Base-by-base conservation (phyloP, 306 rosid species). In the Macrotyloma uniflorum region DNA sequence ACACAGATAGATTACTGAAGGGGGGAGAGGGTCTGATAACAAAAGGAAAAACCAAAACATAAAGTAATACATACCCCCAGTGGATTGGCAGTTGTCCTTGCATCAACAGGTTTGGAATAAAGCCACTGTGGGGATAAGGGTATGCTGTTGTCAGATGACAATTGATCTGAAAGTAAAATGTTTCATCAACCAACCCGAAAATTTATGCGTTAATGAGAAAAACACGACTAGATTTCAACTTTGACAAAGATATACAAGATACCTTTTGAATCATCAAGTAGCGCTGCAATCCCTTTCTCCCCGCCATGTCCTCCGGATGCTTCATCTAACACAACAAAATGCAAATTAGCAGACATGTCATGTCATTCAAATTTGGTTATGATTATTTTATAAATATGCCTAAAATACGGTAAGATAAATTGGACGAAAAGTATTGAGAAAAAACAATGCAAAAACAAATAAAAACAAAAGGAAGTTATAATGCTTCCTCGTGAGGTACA, bases 111-210 rank as follows among this genome's bases (percentile, higher is more conserved):
- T 51, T 90, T 90, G 67, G 95, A 80, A 81, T 88, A 87, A 28
- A 90, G 90, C 95, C 95, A 90, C 74, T 90, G 95, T 5, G 95
- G 95, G 20, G 95, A 90, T 64, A 90, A 80, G 11, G 95, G 95
- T 74, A 90, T 86, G 86, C 80, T 84, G 81, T 78, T 83, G 75
- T 88, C 95, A 19, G 87, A 83, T 43, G 76, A 83, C 65, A 79
- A 64, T 83, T 88, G 90, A 79, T 88, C 95, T 90, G 88, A 75
- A 70, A 79, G 63, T 28, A 82, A 80, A 76, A 54, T 2, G 35
- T 51, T 79, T 55, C 43, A 26, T 64, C 84, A 85, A 70, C 10
- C 59, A 79, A 75, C 36, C 23, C 30, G 46, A 82, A 12, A 1
- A 22, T 22, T 40, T 70, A 19, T 1, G 16, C 49, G 59, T 19